Conservation (phyloP, 345 rosid species). For the Eucalyptus paniculata region DNA sequence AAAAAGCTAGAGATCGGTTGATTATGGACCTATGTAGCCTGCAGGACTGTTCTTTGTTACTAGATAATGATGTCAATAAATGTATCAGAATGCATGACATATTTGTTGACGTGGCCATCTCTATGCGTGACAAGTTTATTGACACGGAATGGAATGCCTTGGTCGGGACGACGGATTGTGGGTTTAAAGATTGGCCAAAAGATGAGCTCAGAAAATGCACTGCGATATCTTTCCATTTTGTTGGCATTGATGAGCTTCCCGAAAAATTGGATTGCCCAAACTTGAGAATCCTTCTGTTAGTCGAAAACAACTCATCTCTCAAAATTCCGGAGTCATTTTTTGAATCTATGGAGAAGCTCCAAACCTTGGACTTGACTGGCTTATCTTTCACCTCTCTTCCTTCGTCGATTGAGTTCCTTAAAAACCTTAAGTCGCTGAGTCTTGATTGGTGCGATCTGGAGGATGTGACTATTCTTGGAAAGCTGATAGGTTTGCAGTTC, state of each 20-base stretch:
- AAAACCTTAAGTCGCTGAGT: fast-evolving
- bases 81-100: fast-evolving
- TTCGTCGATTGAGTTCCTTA: too few species aligned
- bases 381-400: fast-evolving
- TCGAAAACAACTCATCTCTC: fast-evolving
- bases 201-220: too few species aligned
- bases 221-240: fast-evolving
- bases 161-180: fast-evolving
- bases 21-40: fast-evolving
- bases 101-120: too few species aligned
- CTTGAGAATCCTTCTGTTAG: fast-evolving
- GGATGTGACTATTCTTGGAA: fast-evolving
- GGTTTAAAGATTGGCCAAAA: too few species aligned
- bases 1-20: too few species aligned
- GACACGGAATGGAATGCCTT: too few species aligned
- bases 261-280: too few species aligned
- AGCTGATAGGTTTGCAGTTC: fast-evolving
- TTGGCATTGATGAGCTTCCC: too few species aligned
- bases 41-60: fast-evolving
- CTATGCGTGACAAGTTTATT: too few species aligned
- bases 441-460: too few species aligned
- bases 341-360: too few species aligned
- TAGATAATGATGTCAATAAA: fast-evolving
- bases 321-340: too few species aligned
- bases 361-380: fast-evolving